Conservation (phyloP, 352 stramenopile genomes). For the Globisporangium acanthophoron region DNA sequence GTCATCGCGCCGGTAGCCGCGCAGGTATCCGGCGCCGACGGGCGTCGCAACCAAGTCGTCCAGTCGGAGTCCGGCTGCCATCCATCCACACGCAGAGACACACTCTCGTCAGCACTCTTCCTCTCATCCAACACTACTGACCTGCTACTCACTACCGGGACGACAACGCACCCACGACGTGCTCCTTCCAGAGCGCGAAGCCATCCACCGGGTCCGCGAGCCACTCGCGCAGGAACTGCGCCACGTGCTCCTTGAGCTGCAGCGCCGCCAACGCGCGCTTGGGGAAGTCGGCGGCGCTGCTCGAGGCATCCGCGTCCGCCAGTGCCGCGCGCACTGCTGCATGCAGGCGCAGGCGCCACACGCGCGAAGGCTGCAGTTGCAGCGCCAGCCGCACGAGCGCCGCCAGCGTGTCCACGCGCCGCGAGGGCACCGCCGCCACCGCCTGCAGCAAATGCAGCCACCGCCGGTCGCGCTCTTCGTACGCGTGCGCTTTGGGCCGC, state of each 20-base stretch:
- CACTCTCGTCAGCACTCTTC: background rate
- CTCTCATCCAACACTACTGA: background rate
- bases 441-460: constrained; percentile 71
- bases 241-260: constrained; percentile 64
- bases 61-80: constrained; percentile 27
- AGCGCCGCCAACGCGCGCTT: constrained; percentile 39
- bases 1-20: constrained; percentile 47
- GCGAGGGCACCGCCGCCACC: constrained; percentile 52
- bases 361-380: constrained; percentile 32
- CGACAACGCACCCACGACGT: constrained; percentile 48
- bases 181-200: constrained; percentile 59
- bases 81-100: background rate
- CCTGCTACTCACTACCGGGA: background rate
- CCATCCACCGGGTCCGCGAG: constrained; percentile 65
- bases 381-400: constrained; percentile 43
- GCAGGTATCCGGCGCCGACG: constrained; percentile 51
- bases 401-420: constrained; percentile 43
- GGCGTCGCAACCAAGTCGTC: constrained; percentile 69
- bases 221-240: constrained; percentile 62
- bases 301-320: constrained; percentile 14
- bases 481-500: constrained; percentile 33
- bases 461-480: constrained; percentile 55
- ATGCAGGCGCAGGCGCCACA: constrained; percentile 25
- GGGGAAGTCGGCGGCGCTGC: constrained; percentile 13
- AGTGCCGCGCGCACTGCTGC: constrained; percentile 22